These are phyloP conservation scores for Ogataea zsoltii DNA, from an alignment of 805 yeast genomes.

Conservation along the genomic window DNA sequence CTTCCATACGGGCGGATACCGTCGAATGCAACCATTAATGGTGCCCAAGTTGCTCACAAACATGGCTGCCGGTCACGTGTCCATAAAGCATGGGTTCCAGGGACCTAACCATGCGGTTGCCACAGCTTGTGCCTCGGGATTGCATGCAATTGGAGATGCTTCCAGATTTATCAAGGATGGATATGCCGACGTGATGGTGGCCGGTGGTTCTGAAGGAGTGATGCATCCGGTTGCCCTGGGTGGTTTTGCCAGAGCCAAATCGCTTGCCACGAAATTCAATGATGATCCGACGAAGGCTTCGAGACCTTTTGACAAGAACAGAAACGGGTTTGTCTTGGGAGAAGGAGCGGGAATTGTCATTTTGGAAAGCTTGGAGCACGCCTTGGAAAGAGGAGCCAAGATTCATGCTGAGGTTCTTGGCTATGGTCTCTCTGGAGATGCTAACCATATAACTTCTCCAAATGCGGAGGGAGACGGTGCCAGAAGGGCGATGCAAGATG, in stretches of 20 bases:
- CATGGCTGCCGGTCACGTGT: slow-evolving; percentile 93
- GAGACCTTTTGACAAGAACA: slow-evolving; percentile 77
- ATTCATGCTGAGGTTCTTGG: slow-evolving; percentile 84
- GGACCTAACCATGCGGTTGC: slow-evolving; percentile 90
- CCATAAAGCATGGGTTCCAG: slow-evolving; percentile 70
- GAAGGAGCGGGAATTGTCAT: slow-evolving; percentile 90
- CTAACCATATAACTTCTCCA: slow-evolving; percentile 92
- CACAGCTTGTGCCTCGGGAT: slow-evolving; percentile 97
- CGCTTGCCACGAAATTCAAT: slow-evolving; percentile 64
- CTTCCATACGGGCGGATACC: slow-evolving; percentile 52
- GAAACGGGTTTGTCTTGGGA: slow-evolving; percentile 89
- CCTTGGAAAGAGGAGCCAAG: slow-evolving; percentile 57
- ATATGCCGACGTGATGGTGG: slow-evolving; percentile 82
- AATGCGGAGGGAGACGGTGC: slow-evolving; percentile 84
- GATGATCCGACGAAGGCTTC: slow-evolving; percentile 68
- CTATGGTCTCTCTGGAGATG: slow-evolving; percentile 91
- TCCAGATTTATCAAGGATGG: slow-evolving; percentile 74
- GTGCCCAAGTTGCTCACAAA: slow-evolving; percentile 82
- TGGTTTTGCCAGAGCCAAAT: slow-evolving; percentile 88
- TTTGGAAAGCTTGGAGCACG: slow-evolving; percentile 78
- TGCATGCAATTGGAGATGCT: slow-evolving; percentile 93
- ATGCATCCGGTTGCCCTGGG: slow-evolving; percentile 84
- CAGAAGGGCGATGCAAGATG: slow-evolving; percentile 74
- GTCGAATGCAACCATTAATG: slow-evolving; percentile 79
- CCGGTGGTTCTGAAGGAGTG: slow-evolving; percentile 92